Evolutionary conservation across 345 rosid genomes (phyloP), one percentile per base, ranked within the genome.

Genomic region (Trapa bicornis): DNA sequence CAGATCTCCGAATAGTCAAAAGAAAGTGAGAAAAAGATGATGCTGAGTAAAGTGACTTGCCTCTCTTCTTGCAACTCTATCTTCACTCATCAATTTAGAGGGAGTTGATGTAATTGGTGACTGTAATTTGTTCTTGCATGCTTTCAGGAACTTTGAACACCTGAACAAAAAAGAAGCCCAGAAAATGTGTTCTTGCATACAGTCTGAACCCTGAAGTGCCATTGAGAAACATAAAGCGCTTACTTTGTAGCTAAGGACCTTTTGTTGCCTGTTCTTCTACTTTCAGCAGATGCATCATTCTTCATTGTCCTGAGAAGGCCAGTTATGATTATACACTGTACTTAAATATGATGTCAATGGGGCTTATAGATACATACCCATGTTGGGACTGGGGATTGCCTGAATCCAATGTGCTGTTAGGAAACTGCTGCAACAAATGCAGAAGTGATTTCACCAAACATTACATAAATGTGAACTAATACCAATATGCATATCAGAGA

Each of bases 171-270:
- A 56, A 70, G 32, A 37, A 43, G 70, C 61, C 52, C 47, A 72
- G 68, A 67, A 61, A 71, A 37, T 50, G 22, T 68, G 70, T 61
- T 70, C 71, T 75, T 50, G n/a, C 11, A 7, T 3, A 3, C 11
- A 45, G 5, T 45, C 13, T 45, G 48, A 45, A 45, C 48, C 11
- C 9, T 45, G 48, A 45, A 45, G 13, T 50, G 54, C 54, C 54
- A 16, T 50, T 22, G 16, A 45, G 48, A 45, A 45, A 45, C 48
- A 7, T 8, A 8, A 35, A 33, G 16, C 16, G 35, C 85, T 85
- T 85, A 92, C 98, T 88, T 89, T 42, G 91, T 70, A 63, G 91
- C 85, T 53, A 92, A 86, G 47, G 74, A 71, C 96, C 96, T 89
- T 76, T 75, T 85, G 39, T 80, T 72, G 15, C 83, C 77, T 45